phyloP scores from a whole-genome alignment of 1,284 basidiomycete genomes.

The Boletus semigastroideus region DNA sequence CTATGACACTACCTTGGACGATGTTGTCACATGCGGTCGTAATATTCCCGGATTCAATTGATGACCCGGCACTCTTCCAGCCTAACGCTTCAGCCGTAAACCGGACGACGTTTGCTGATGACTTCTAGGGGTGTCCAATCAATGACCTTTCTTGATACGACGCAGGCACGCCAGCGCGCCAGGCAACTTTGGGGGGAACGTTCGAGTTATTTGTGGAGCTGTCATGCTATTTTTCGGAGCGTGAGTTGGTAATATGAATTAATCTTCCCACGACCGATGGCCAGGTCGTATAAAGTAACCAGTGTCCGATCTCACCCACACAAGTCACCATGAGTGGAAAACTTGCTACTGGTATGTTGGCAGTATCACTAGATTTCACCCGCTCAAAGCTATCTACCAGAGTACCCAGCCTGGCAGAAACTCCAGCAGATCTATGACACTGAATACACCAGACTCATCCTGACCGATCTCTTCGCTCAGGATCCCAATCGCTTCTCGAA shows the following conservation, averaged over 20 bases:
- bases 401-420: constrained; percentile 88
- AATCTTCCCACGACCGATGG: constrained; percentile 23
- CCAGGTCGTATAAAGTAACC: constrained; percentile 15
- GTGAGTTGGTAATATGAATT: neutral
- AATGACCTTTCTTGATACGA: no score
- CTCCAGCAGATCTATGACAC: constrained; percentile 84
- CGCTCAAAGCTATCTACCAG: constrained; percentile 40
- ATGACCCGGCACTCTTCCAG: no score
- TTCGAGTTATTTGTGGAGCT: no score
- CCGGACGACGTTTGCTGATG: no score
- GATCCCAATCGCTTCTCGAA: constrained; percentile 87
- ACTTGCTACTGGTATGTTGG: constrained; percentile 47
- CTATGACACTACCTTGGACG: no score
- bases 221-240: no score
- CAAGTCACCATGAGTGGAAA: constrained; percentile 47
- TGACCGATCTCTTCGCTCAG: constrained; percentile 89
- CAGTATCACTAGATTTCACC: neutral
- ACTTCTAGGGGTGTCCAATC: no score
- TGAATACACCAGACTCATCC: constrained; percentile 73
- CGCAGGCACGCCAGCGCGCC: no score
- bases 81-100: no score
- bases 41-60: no score
- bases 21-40: no score
- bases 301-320: constrained; percentile 5
- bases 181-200: no score